Evolutionary conservation across 208 protist genomes (phyloP).

Genomic region (Naegleria lovaniensis): DNA sequence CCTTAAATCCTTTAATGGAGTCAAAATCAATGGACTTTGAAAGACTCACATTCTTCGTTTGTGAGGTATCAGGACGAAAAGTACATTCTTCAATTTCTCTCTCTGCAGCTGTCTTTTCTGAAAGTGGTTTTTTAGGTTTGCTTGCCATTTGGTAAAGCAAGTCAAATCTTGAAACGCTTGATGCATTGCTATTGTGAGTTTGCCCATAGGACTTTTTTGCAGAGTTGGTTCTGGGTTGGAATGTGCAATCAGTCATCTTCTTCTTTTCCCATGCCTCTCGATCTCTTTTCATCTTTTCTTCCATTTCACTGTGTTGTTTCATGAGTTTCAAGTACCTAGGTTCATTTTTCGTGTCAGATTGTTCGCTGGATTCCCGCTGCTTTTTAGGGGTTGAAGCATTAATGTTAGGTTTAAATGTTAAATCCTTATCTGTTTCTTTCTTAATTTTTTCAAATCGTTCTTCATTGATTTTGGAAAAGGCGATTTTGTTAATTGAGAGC

Average conservation of each 20-base stretch:
- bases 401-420: constrained; percentile 6
- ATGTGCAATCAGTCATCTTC: constrained; percentile 28
- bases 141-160: neutral
- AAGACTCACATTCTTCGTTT: neutral
- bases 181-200: too few species aligned
- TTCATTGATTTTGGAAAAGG: neutral
- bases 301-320: neutral
- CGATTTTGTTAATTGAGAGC: neutral
- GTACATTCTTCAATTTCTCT: constrained; percentile 31
- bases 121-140: neutral
- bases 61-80: neutral
- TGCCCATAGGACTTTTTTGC: neutral
- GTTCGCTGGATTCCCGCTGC: neutral
- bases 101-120: neutral
- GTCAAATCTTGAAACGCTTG: neutral
- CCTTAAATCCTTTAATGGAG: neutral
- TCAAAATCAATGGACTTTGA: neutral
- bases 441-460: neutral
- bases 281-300: neutral
- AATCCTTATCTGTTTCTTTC: neutral
- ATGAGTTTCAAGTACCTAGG: neutral
- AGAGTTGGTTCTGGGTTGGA: constrained; percentile 18
- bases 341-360: neutral
- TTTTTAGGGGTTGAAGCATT: neutral
- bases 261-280: neutral